phyloP scores from a whole-genome alignment of 345 rosid species.

The Excoecaria agallocha region DNA sequence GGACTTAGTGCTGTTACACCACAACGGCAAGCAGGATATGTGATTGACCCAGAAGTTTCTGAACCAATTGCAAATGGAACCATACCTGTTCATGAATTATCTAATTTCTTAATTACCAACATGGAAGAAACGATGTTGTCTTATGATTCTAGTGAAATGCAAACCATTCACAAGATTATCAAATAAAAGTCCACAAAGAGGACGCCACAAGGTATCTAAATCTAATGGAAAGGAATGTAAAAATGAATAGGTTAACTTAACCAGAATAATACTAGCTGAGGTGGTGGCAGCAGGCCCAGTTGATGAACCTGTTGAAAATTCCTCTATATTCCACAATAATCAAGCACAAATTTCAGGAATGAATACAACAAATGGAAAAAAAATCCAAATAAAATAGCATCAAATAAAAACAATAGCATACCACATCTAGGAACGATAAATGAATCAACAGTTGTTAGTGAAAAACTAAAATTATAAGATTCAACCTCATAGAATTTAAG shows the following conservation, averaged over 20 bases:
- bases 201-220: not conserved
- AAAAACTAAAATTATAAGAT: no score
- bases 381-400: no score
- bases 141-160: not conserved
- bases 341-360: no score
- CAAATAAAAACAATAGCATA: no score
- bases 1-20: conserved; percentile 85
- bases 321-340: conserved; percentile 96
- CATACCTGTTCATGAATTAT: conserved; percentile 45
- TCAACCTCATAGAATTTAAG: no score
- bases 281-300: conserved; percentile 94
- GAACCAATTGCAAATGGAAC: conserved; percentile 95
- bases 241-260: not conserved
- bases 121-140: not conserved
- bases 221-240: not conserved
- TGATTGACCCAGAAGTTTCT: conserved; percentile 86
- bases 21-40: conserved; percentile 77
- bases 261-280: conserved; percentile 59
- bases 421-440: no score
- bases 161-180: not conserved
- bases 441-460: no score
- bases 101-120: not conserved
- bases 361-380: no score
- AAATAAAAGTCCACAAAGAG: not conserved
- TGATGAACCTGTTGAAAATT: conserved; percentile 84